These are phyloP conservation scores for Pichia nakasei DNA, from an alignment of 805 yeast species.

Conservation along the genomic window DNA sequence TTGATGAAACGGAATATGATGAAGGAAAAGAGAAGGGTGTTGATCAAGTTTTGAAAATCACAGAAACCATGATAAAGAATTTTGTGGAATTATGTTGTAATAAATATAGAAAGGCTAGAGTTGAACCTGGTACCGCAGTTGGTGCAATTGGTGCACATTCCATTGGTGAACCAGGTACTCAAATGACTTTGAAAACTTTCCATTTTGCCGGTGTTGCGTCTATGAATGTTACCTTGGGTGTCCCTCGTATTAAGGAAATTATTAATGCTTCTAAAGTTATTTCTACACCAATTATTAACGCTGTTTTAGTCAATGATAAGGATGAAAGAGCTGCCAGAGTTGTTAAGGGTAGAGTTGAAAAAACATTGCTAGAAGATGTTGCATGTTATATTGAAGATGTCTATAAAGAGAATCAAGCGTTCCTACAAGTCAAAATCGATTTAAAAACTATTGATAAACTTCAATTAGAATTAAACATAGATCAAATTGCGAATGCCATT, in stretches of 20 bases:
- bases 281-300: constrained; percentile 94
- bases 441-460: constrained; percentile 75
- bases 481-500: constrained; percentile 79
- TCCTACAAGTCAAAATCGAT: constrained; percentile 74
- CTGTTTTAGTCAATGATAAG: constrained; percentile 81
- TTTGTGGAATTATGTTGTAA: constrained; percentile 70
- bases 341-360: constrained; percentile 95
- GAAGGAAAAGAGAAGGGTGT: constrained; percentile 36
- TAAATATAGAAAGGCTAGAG: constrained; percentile 83
- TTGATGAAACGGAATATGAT: constrained; percentile 10
- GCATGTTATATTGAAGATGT: constrained; percentile 91
- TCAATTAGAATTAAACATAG: constrained; percentile 81
- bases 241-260: constrained; percentile 98
- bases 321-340: constrained; percentile 98
- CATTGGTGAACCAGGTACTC: constrained; percentile 99
- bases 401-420: constrained; percentile 71
- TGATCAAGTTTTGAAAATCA: constrained; percentile 58
- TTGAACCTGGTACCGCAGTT: constrained; percentile 98
- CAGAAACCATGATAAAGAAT: constrained; percentile 46
- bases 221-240: constrained; percentile 98
- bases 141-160: constrained; percentile 99
- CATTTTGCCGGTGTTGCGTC: constrained; percentile 99
- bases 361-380: constrained; percentile 79
- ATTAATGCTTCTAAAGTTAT: constrained; percentile 93
- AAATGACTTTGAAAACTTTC: constrained; percentile 78